A percentile compares a stretch with the other conserved stretches of the same genome.
Evolutionary conservation across 345 rosid genomes (phyloP).

Genomic region (Moricandia moricandioides): DNA sequence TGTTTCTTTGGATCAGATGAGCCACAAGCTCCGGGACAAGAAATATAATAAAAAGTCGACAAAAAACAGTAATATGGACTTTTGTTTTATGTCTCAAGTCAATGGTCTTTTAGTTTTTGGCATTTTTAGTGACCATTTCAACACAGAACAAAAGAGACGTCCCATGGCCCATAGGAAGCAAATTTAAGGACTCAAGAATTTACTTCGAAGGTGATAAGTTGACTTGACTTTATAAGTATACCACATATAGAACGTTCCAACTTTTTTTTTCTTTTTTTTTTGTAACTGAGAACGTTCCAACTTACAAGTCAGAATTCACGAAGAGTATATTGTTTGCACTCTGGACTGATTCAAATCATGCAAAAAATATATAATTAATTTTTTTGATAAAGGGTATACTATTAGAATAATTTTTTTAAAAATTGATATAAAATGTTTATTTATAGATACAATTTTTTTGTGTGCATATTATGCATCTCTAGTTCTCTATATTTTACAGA

Average conservation of each 20-base stretch:
- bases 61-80: background rate
- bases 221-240: constrained; percentile 6
- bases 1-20: no score
- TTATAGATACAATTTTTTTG: background rate
- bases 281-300: background rate
- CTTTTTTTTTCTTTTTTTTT: background rate
- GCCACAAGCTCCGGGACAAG: no score
- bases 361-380: background rate
- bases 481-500: background rate
- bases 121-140: constrained; percentile 1
- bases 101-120: constrained; percentile 28
- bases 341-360: background rate
- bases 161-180: background rate
- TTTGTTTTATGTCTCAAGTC: constrained; percentile 13
- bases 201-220: constrained; percentile 29
- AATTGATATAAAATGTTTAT: background rate
- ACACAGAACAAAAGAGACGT: constrained; percentile 2
- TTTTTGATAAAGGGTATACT: no score
- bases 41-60: no score
- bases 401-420: no score
- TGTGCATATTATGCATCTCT: background rate
- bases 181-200: background rate
- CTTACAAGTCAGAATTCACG: background rate
- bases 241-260: background rate
- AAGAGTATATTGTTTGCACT: background rate